These are phyloP conservation scores for Catunica adiposa DNA, from an alignment of 2,329 filamentous ascomycete genomes.

Conservation along the genomic window DNA sequence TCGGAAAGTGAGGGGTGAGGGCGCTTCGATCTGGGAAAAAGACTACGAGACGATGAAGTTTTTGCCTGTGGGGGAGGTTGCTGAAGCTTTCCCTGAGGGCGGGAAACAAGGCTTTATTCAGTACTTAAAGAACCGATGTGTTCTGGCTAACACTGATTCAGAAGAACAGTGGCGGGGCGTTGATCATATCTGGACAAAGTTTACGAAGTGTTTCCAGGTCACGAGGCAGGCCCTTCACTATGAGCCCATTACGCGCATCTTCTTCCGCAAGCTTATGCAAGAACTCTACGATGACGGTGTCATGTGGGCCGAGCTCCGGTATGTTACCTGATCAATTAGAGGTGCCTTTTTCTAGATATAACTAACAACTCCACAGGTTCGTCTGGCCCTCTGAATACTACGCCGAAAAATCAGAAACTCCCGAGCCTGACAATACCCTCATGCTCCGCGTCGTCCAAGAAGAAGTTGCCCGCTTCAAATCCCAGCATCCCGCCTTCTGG, in stretches of 20 bases:
- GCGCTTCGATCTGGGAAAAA: constrained; percentile 43
- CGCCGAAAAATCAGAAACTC: constrained; percentile 43
- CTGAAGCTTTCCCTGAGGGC: constrained; percentile 57
- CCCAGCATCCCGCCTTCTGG: constrained; percentile 59
- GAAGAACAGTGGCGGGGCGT: constrained; percentile 68
- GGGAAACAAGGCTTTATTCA: constrained; percentile 54
- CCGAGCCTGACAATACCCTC: constrained; percentile 50
- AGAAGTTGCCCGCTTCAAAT: constrained; percentile 61
- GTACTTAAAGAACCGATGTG: constrained; percentile 61
- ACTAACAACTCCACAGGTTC: constrained; percentile 28
- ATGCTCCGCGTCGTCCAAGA: constrained; percentile 62
- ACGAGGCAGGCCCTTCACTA: constrained; percentile 66
- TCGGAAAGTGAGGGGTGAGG: constrained; percentile 22
- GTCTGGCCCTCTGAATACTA: constrained; percentile 59
- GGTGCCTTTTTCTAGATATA: background rate
- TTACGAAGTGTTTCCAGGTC: constrained; percentile 56
- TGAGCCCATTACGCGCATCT: constrained; percentile 72
- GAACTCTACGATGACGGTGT: constrained; percentile 67
- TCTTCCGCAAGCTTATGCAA: constrained; percentile 53
- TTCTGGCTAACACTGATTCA: constrained; percentile 55
- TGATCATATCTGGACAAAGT: constrained; percentile 73
- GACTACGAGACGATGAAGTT: constrained; percentile 42
- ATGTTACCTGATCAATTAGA: constrained; percentile 15
- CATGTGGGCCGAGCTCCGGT: constrained; percentile 64
- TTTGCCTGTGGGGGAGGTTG: constrained; percentile 44